These are phyloP conservation scores for Xylaria cubensis DNA, from an alignment of 495 filamentous ascomycete species.

Conservation along the genomic window DNA sequence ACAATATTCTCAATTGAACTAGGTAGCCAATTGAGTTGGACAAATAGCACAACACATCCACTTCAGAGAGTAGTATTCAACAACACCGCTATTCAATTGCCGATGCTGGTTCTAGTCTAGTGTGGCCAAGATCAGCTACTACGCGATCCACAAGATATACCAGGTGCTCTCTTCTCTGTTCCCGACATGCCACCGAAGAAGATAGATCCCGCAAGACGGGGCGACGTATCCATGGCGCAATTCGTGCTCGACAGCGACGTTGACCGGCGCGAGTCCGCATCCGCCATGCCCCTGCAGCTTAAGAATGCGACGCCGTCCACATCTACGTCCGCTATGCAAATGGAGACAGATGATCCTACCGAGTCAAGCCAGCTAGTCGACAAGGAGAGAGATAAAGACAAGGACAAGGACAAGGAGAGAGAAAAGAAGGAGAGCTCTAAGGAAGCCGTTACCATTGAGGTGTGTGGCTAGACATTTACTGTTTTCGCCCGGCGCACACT, in stretches of 20 bases:
- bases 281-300: slow-evolving; percentile 33
- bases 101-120: slow-evolving; percentile 12
- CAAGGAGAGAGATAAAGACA: slow-evolving; percentile 34
- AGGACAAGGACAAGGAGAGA: slow-evolving; percentile 31
- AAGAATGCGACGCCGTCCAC: slow-evolving; percentile 21
- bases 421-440: slow-evolving; percentile 21
- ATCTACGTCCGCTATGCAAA: slow-evolving; percentile 35
- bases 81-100: neutral
- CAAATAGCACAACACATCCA: neutral
- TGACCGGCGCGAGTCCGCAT: slow-evolving; percentile 28
- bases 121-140: slow-evolving; percentile 4
- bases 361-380: slow-evolving; percentile 33
- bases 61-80: neutral
- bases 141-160: slow-evolving; percentile 7
- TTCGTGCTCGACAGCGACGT: slow-evolving; percentile 49
- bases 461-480: slow-evolving; percentile 26
- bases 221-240: slow-evolving; percentile 49
- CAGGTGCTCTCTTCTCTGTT: neutral
- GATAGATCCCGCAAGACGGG: slow-evolving; percentile 15
- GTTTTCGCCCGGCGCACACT: neutral
- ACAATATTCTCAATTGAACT: neutral
- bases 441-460: slow-evolving; percentile 53
- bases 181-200: slow-evolving; percentile 24
- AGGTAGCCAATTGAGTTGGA: neutral
- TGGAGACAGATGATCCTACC: slow-evolving; percentile 36